phyloP scores from a whole-genome alignment of 805 yeast species.

The Candida loeiensis region DNA sequence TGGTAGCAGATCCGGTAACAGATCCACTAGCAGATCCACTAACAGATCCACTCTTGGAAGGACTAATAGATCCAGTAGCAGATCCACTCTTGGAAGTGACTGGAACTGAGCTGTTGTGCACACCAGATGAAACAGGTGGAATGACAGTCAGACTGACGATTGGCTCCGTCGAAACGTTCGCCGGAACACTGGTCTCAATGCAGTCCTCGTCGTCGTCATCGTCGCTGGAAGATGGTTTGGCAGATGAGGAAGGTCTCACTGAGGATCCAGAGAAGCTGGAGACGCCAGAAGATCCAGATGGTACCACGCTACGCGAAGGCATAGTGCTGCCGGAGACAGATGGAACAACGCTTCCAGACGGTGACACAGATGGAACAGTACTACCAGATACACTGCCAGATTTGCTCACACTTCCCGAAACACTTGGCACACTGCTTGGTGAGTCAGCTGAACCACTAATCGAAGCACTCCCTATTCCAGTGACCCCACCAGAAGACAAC shows the following conservation, averaged over 20 bases:
- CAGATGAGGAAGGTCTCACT: background rate
- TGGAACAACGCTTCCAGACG: no score
- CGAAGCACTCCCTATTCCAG: background rate
- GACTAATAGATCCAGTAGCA: slow-evolving; percentile 1
- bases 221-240: background rate
- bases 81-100: slow-evolving; percentile 1
- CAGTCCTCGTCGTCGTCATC: slow-evolving; percentile 6
- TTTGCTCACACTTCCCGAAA: no score
- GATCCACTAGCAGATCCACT: no score
- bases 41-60: slow-evolving; percentile 1
- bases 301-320: no score
- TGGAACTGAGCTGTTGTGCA: no score
- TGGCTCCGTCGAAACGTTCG: no score
- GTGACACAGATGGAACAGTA: background rate
- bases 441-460: slow-evolving; percentile 3
- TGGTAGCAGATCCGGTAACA: no score
- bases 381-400: background rate
- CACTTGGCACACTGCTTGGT: no score
- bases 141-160: no score
- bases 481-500: background rate
- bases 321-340: background rate
- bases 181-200: slow-evolving; percentile 4
- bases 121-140: no score
- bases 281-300: no score
- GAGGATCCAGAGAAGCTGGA: no score